Evolutionary conservation across 257 asterid species (phyloP), one percentile per base, ranked within the genome.

Genomic region (Galeopsis tetrahit): DNA sequence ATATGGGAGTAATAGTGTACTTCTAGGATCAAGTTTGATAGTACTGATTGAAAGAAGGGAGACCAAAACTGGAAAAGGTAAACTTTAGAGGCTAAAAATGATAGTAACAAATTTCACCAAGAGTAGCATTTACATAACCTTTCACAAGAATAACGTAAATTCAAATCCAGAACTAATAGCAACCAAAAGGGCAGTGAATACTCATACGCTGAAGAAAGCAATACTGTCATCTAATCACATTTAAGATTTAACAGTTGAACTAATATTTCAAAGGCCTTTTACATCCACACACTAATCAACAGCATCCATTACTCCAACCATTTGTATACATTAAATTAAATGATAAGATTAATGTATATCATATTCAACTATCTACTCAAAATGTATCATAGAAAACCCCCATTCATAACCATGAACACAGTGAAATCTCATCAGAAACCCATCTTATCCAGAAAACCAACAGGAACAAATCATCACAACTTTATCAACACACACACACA

Each of bases 331-430:
- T 17, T 55, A 15, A 2, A 52, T 48, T 15, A n/a, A 53, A 6
- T 35, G 53, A 14, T 2, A 17, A 14, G 13, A 28, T 10, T 39
- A 69, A 55, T 21, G 4, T 9, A 60, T 7, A 52, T 9, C 3
- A 56, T n/a, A 43, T 34, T 14, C 55, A 57, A 57, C 17, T 10
- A 70, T 7, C 9, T 2, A 10, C 69, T 60, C 33, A n/a, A 59
- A 59, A 61, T 51, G 32, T 4, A 52, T 39, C 58, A 15, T 17
- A 33, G 61, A 35, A 61, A 55, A 9, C 51, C 58, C 73, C 10
- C 15, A 72, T 55, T 21, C 39, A 67, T 62, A 67, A 53, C 21
- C 60, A 17, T 46, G 13, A 53, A 48, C 17, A 51, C 10, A 51
- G 57, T 28, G 8, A 8, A 21, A 56, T 31, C 10, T 56, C 14